Evolutionary conservation across 805 yeast genomes (phyloP), one percentile per base, ranked within the genome.

Genomic region (Metschnikowia colocasiae): DNA sequence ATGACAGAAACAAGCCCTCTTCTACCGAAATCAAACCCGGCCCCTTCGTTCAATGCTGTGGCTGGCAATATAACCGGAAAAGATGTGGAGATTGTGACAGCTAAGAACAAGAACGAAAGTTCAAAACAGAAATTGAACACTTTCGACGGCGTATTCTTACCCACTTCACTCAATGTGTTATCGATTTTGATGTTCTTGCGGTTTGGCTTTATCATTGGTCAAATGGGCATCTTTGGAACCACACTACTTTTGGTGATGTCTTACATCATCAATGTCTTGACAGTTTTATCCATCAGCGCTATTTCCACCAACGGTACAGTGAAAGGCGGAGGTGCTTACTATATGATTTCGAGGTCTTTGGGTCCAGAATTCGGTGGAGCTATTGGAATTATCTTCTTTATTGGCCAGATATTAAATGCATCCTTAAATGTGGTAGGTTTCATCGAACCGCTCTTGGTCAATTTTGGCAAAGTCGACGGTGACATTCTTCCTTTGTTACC

Each of bases 291-390:
- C 18, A 83, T 94, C 49, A 87, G 96, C 46, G 99, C 99, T 1
- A 94, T 94, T 51, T 89, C 97, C 2, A 94, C 99, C 1, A 94
- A 94, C 61, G 99, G 99, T 19, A 89, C 95, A 0, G 98, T 94
- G 2, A 80, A 90, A 56, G 98, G 98, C 12, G 99, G 99, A 13
- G 99, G 99, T 40, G 97, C 98, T 0, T 94, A 94, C 63, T 94
- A 90, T 59, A 94, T 94, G 97, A 89, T 94, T 50, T 86, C 96
- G 29, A 76, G 99, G 55, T 85, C 96, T 29, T 70, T 94, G 51
- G 99, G 99, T 0, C 97, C 97, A 3, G 99, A 94, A 63, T 94
- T 94, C 67, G 99, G 99, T 23, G 99, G 99, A 3, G 86, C 97
- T 3, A 92, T 94, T 53, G 99, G 99, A 1, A 75, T 94, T 25